Evolutionary conservation across 176 grass and related monocot genomes (phyloP), one percentile per base, ranked within the genome.

Genomic region (Triticum turgidum): DNA sequence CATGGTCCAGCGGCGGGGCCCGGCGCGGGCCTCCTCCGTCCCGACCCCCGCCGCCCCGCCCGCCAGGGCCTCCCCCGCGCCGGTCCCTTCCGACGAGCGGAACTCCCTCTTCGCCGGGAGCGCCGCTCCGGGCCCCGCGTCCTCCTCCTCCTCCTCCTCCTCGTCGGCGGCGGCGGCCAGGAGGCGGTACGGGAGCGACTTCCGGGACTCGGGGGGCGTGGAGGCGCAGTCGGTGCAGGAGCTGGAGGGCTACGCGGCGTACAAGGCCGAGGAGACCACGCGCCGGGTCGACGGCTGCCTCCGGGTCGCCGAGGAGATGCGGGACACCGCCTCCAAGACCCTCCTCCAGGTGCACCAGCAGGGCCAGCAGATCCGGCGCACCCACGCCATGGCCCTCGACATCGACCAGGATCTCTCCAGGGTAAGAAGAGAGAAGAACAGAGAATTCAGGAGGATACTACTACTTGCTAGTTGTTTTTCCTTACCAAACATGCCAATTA

Each of bases 401-500:
- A 97, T 97, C 81, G 95, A 97, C 76, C 89, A 91, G 52, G 95
- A 97, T 79, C 92, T 97, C 4, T 88, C 92, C 38, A 90, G 95
- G 89, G 95, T 97, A 94, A 3, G 42, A 1, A n/a, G 9, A 1
- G 1, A 1, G 3, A 47, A 51, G 47, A 51, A 17, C 44, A 33
- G 33, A 3, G 33, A 33, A 33, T 33, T 33, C 33, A 33, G 33
- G 33, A 33, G 33, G 33, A 33, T 33, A 33, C 33, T 33, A 33
- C 33, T 25, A 25, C 25, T 25, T 25, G 30, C 5, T 30, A 30
- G 29, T 30, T 30, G 1, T 5, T 52, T 17, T 52, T 52, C 1
- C 14, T 18, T 18, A 0, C 0, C 5, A 54, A 54, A 54, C 45
- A 14, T 47, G 1, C 12, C 45, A 47, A 47, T 47, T 47, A 1